Conservation (phyloP, 2,329 filamentous ascomycete genomes). For the Fusarium ambrosium region DNA sequence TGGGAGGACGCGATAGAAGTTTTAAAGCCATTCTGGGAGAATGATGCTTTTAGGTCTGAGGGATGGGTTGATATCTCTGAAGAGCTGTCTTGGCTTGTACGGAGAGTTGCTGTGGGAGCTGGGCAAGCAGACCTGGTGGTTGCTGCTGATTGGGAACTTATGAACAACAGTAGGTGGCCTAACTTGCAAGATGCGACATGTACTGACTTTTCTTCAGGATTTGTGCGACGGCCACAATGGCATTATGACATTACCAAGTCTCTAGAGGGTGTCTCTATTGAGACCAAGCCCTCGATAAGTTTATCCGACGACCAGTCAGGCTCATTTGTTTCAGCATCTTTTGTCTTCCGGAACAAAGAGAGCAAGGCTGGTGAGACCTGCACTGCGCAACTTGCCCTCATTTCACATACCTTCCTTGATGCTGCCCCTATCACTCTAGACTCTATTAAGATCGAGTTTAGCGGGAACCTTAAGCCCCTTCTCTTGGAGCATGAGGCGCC, state of each 20-base stretch:
- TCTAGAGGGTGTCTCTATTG: constrained; percentile 62
- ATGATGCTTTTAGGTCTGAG: constrained; percentile 67
- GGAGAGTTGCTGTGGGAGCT: constrained; percentile 66
- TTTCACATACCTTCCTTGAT: constrained; percentile 67
- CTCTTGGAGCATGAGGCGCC: constrained; percentile 59
- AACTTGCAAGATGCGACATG: background rate
- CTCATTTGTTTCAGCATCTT: constrained; percentile 68
- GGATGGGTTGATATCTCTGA: constrained; percentile 72
- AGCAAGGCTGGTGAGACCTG: constrained; percentile 73
- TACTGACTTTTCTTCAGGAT: constrained; percentile 57
- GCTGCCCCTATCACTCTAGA: constrained; percentile 66
- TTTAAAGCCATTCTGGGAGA: constrained; percentile 70
- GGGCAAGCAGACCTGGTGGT: constrained; percentile 69
- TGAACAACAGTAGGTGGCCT: constrained; percentile 66
- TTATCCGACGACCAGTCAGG: constrained; percentile 65
- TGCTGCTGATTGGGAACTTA: constrained; percentile 75
- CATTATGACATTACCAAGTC: constrained; percentile 72
- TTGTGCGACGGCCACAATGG: constrained; percentile 68
- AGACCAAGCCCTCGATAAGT: constrained; percentile 63
- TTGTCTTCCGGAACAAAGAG: constrained; percentile 70
- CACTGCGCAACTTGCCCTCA: constrained; percentile 69
- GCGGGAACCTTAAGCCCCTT: constrained; percentile 70
- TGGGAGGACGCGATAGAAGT: constrained; percentile 69
- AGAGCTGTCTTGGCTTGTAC: constrained; percentile 72
- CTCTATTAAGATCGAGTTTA: constrained; percentile 67